These are phyloP conservation scores for Shiraia bambusicola DNA, from an alignment of 2,329 filamentous ascomycete genomes.

Conservation along the genomic window DNA sequence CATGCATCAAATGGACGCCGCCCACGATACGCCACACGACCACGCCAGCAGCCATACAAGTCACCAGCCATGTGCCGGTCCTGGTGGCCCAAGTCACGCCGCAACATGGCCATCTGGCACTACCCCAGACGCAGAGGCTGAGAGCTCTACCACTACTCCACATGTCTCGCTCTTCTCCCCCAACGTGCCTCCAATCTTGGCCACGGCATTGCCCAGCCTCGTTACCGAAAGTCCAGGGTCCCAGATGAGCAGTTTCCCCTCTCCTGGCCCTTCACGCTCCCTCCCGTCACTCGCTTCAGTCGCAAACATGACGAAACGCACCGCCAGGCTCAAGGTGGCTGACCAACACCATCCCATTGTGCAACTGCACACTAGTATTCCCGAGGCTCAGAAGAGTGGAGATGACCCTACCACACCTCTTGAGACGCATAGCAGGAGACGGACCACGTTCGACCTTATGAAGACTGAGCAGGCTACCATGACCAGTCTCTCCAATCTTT, in stretches of 20 bases:
- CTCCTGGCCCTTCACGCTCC: slow-evolving; percentile 31
- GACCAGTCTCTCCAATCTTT: slow-evolving; percentile 49
- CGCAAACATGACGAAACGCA: slow-evolving; percentile 31
- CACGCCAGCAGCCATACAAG: slow-evolving; percentile 11
- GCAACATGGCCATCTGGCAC: slow-evolving; percentile 18
- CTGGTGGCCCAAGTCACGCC: slow-evolving; percentile 6
- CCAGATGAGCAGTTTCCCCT: slow-evolving; percentile 14
- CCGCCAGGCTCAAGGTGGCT: slow-evolving; percentile 28
- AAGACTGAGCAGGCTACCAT: slow-evolving; percentile 44
- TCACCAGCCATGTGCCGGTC: slow-evolving; percentile 11
- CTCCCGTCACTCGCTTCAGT: slow-evolving; percentile 28
- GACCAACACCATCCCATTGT: slow-evolving; percentile 33
- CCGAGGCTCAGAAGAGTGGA: slow-evolving; percentile 50
- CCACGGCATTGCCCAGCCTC: slow-evolving; percentile 15
- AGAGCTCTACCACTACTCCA: slow-evolving; percentile 15
- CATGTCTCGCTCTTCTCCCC: slow-evolving; percentile 35
- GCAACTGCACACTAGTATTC: slow-evolving; percentile 39
- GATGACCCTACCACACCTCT: slow-evolving; percentile 51
- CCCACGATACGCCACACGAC: slow-evolving; percentile 15
- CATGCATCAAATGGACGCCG: slow-evolving; percentile 17
- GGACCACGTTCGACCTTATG: slow-evolving; percentile 29
- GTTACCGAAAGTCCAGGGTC: slow-evolving; percentile 6
- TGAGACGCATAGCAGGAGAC: slow-evolving; percentile 28
- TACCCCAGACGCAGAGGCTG: slow-evolving; percentile 10
- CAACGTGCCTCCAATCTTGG: slow-evolving; percentile 16